Evolutionary conservation across 441 rosid genomes (phyloP).

Genomic region (Jatropha multifida): DNA sequence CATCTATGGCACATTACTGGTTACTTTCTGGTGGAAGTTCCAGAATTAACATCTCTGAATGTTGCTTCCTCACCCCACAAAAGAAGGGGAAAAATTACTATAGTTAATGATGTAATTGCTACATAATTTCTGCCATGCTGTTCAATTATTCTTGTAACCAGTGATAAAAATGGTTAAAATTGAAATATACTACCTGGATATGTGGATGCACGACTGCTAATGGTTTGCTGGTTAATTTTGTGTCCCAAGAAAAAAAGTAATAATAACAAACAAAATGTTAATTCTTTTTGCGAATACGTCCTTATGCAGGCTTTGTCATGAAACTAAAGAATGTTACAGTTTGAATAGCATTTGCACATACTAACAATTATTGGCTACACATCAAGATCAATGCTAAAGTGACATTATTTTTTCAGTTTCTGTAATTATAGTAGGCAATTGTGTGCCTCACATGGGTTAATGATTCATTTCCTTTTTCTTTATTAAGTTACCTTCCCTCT

Average conservation of each 20-base stretch:
- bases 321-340: background rate
- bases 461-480: background rate
- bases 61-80: background rate
- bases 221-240: background rate
- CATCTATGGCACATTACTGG: background rate
- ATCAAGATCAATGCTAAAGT: background rate
- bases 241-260: too few relatives aligned
- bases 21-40: background rate
- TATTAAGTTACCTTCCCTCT: background rate
- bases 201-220: background rate
- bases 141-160: constrained; percentile 6
- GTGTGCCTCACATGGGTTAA: background rate
- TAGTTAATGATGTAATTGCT: background rate
- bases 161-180: background rate
- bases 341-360: background rate
- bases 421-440: too few relatives aligned
- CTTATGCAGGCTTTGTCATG: background rate
- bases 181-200: background rate
- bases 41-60: background rate
- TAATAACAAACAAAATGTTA: background rate
- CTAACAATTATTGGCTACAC: background rate
- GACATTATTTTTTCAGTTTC: background rate
- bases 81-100: background rate
- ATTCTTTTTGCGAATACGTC: background rate
- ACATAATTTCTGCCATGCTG: background rate